Evolutionary conservation across 1,284 basidiomycete species (phyloP), one percentile per base, ranked within the genome.

Genomic region (Grifola frondosa): DNA sequence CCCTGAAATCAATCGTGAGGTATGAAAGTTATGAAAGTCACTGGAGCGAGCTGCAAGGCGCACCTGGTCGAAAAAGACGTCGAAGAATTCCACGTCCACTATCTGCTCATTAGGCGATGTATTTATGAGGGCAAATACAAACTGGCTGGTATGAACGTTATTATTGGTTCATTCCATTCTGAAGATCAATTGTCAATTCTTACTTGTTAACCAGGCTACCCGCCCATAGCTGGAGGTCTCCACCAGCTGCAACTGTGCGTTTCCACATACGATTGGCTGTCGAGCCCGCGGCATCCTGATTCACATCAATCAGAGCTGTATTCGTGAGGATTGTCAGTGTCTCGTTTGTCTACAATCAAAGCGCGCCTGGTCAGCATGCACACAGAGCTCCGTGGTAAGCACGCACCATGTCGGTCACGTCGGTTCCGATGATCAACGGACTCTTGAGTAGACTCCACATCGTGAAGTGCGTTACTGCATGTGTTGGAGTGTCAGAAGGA

Each of bases 361-460:
- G 9, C n/a, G 11, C 17, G n/a, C 9, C 3, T 8, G 9, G 7
- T 36, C 17, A 34, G n/a, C 12, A 41, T 15, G 2, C 3, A n/a
- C 6, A 12, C 12, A 29, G 23, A 19, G 12, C 2, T 15, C 7
- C 12, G 17, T 11, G 37, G 6, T 19, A 29, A 30, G 16, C 12
- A 25, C 40, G 19, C 13, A 54, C 56, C 60, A 66, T 66, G 24
- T 55, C 58, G 5, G 57, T 59, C 8, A 67, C 39, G 44, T 67
- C 63, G 47, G 66, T 65, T 3, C 65, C 64, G 31, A 68, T 48
- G 32, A 67, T 63, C 8, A 67, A 53, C 2, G 66, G 66, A 23
- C 65, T 66, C 50, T 67, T 68, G 20, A 68, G 46, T 2, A 64
- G 44, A n/a, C 63, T 61, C 66, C 66, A 67, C 61, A 67, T 65